Evolutionary conservation across 768 basidiomycete genomes (phyloP).

Genomic region (Psilocybe cubensis): DNA sequence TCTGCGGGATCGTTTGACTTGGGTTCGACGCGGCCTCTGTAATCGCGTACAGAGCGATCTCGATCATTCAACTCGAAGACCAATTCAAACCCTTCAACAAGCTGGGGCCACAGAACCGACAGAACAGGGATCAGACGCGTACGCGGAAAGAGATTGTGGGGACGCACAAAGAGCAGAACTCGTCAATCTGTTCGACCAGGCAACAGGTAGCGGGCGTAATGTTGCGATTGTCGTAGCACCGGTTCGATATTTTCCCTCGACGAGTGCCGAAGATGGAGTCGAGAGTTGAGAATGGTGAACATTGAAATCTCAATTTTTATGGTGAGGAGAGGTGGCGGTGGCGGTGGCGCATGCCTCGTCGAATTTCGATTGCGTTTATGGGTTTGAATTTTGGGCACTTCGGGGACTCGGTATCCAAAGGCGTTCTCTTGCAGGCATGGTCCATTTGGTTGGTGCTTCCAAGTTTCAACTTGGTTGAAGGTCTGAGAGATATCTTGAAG

Average conservation of each 20-base stretch:
- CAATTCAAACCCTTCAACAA: not conserved
- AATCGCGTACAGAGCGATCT: not conserved
- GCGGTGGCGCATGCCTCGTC: not conserved
- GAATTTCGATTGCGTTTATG: not conserved
- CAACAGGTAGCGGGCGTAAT: conserved; percentile 73
- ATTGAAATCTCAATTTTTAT: not conserved
- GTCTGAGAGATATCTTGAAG: no score
- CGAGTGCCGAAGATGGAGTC: not conserved
- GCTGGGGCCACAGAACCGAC: not conserved
- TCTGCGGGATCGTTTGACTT: conserved; percentile 61
- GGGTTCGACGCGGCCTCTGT: conserved; percentile 38
- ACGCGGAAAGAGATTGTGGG: not conserved
- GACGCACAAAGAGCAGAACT: conserved; percentile 35
- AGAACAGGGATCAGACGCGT: no score
- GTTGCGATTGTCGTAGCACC: conserved; percentile 61
- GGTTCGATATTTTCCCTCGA: not conserved
- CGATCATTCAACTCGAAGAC: not conserved
- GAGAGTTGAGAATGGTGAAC: not conserved
- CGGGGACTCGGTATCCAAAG: no score
- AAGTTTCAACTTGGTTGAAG: no score
- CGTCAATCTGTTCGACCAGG: conserved; percentile 76
- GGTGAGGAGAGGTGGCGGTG: not conserved
- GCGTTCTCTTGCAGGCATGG: no score
- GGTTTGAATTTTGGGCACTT: not conserved
- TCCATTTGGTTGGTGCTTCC: no score